Conservation (phyloP, 2,329 filamentous ascomycete genomes). For the Blumeria graminis region DNA sequence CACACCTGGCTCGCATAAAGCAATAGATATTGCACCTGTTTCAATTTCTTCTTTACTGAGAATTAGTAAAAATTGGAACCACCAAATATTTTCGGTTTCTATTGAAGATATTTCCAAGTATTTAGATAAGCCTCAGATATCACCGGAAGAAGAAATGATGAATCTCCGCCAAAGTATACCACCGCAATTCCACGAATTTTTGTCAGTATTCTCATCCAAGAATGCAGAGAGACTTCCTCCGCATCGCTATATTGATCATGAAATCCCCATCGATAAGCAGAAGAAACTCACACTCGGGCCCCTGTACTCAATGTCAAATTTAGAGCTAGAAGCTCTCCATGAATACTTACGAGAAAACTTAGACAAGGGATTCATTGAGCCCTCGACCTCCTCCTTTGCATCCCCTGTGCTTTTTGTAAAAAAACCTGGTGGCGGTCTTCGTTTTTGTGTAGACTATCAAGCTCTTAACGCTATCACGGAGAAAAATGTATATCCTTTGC, state of each 20-base stretch:
- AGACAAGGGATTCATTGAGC: conserved; percentile 1
- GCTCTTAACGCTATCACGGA: neutral
- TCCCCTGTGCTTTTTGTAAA: neutral
- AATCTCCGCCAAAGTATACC: neutral
- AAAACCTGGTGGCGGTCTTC: neutral
- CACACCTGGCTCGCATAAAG: neutral
- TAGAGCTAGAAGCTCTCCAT: neutral
- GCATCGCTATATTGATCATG: neutral
- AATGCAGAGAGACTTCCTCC: neutral
- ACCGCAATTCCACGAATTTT: neutral
- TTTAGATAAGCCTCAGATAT: neutral
- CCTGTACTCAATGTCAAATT: neutral
- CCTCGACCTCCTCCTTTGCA: neutral
- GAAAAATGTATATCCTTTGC: neutral
- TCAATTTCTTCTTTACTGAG: neutral
- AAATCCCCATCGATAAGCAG: neutral
- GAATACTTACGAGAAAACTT: conserved; percentile 3
- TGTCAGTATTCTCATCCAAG: neutral
- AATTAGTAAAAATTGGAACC: neutral
- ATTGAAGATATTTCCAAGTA: neutral
- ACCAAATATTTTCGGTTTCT: neutral
- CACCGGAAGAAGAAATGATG: neutral
- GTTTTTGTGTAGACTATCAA: neutral
- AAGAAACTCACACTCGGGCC: neutral
- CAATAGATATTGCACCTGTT: too few species aligned